These are phyloP conservation scores for Jackrogersella minutella DNA, from an alignment of 495 filamentous ascomycete genomes.

Conservation along the genomic window DNA sequence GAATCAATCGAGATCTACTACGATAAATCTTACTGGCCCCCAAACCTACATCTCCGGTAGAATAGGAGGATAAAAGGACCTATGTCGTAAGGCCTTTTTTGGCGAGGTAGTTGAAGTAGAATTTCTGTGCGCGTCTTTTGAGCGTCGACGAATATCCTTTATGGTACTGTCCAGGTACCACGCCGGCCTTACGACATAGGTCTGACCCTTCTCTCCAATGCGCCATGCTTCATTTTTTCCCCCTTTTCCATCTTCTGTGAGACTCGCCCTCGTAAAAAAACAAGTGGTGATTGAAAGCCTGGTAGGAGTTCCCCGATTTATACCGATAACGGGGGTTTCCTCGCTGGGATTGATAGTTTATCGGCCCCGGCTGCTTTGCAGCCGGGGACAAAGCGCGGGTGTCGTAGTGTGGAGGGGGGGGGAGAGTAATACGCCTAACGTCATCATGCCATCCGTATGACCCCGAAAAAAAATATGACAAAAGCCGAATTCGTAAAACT, in stretches of 20 bases:
- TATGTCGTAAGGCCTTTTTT: no score
- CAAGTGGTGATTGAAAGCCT: not conserved
- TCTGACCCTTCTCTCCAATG: no score
- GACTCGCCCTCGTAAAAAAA: not conserved
- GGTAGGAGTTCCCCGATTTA: constrained; percentile 8
- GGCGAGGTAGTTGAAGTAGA: no score
- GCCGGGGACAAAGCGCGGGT: not conserved
- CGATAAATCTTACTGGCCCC: not conserved
- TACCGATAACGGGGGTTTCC: constrained; percentile 10
- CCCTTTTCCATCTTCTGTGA: not conserved
- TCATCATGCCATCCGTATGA: constrained; percentile 26
- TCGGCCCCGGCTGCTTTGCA: no score
- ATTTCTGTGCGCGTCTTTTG: no score
- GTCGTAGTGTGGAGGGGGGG: constrained; percentile 9
- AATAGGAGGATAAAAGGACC: no score
- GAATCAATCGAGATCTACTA: constrained; percentile 23
- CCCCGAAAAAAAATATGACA: constrained; percentile 26
- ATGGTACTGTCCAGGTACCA: no score
- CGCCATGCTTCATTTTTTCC: no score
- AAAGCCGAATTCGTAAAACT: constrained; percentile 23
- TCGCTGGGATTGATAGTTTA: constrained; percentile 8
- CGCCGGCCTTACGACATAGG: no score
- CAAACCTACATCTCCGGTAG: constrained; percentile 1
- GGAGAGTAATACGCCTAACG: constrained; percentile 14
- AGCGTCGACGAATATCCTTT: no score